Evolutionary conservation across 2,329 filamentous ascomycete species (phyloP), one percentile per base, ranked within the genome.

Genomic region (Corniculantispora saksenae): DNA sequence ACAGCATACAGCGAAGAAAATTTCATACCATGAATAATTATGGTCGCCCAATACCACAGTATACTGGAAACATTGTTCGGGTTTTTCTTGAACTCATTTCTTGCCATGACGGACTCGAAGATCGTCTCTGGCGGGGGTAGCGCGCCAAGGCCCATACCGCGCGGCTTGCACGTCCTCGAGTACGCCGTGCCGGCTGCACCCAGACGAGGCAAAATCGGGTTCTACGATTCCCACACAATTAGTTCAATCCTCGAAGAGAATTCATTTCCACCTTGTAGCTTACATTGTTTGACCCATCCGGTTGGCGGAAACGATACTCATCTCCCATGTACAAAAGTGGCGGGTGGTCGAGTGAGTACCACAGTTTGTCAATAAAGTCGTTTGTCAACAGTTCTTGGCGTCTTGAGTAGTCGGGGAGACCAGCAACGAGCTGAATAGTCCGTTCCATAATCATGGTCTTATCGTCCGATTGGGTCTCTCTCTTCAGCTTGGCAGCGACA

Each of bases 381-480:
- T 90, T 88, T 10, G 90, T 92, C 56, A 93, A 79, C 60, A 87
- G 78, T 50, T 83, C 80, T 12, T 90, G 83, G 29, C 84, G 82
- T 70, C 84, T 85, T 1, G 90, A 92, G 63, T 84, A 80, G 58
- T 83, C 77, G 1, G 89, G 89, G 40, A 93, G 80, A 38, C 84
- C 84, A 15, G 88, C 83, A 6, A 92, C 89, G 19, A 93, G 81
- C 79, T 89, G 85, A 66, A 93, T 92, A 6, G 90, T 83, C 9
- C 86, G 82, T 75, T 93, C 91, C 87, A 93, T 91, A 53, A 92
- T 80, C 82, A 92, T 91, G 1, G 88, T 91, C 78, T 90, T 91
- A 79, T 94, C 92, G 70, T 94, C 89, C 6, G 86, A 77, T 13
- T 89, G 80, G 56, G 86, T 80, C 65, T 84, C 83, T 1, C 90